Base-by-base conservation (phyloP, 306 rosid genomes). In the Ormosia emarginata region DNA sequence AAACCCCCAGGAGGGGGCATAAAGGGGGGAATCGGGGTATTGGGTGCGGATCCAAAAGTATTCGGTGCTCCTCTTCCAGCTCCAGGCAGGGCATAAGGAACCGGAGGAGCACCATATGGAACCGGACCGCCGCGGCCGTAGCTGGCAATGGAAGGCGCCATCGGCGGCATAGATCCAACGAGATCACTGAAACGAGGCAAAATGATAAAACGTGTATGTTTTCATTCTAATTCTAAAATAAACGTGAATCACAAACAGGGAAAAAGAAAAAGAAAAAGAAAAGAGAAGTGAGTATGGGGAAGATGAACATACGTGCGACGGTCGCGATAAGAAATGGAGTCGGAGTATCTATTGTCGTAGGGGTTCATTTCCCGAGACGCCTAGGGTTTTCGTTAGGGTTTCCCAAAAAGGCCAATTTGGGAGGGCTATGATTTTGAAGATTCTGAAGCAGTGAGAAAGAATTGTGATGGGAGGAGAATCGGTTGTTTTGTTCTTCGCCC, bases 1-100 rank as follows among this genome's bases (percentile, higher is more conserved):
- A 93, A 95, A 11, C 97, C 81, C 2, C 92, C 97, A 2, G 86
- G 53, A 10, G 99, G 98, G 0, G 98, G 97, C 66, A 86, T 80
- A 75, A 93, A 91, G 24, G 90, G 74, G 29, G 94, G 94, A 61
- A 79, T 32, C 65, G 90, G 87, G 0, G 86, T 36, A 63, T 14
- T 81, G 0, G 89, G 43, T 6, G 34, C 80, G 63, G 93, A 46
- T 70, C 92, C 91, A 14, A 67, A 69, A 30, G 80, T 74, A 12
- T 52, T 78, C 7, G 83, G 69, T 17, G 63, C 63, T 56, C 63
- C 77, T 58, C 64, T 58, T 58, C 64, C 64, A 18, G 64, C 78
- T 74, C 80, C 85, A 24, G 85, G 46, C 6, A 61, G 30, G 5
- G 79, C 76, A 58, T 83, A 82, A 14, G 86, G 61, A 55, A 43